Conservation (phyloP, 1,284 basidiomycete species). For the Papiliotrema terrestris region DNA sequence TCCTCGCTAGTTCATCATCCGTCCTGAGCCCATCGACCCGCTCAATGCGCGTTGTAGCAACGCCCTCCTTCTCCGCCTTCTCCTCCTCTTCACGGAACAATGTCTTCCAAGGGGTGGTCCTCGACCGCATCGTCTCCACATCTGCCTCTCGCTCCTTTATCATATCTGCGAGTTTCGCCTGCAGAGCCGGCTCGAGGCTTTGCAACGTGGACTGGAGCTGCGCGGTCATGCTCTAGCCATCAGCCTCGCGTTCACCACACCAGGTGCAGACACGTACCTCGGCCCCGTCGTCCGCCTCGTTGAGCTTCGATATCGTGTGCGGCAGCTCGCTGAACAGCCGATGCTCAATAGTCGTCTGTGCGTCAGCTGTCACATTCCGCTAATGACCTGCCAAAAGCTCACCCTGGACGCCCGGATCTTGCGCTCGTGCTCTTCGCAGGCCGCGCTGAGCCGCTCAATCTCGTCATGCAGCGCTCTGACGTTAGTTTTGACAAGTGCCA, state of each 20-base stretch:
- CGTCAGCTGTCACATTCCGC: neutral
- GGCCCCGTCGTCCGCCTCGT: slow-evolving; percentile 32
- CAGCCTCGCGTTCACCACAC: neutral
- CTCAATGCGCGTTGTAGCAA: slow-evolving; percentile 6
- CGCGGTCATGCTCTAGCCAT: slow-evolving; percentile 14
- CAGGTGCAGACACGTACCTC: slow-evolving; percentile 22
- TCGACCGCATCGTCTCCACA: slow-evolving; percentile 32
- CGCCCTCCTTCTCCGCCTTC: slow-evolving; percentile 1
- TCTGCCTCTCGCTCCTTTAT: slow-evolving; percentile 20
- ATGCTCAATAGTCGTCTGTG: slow-evolving; percentile 39
- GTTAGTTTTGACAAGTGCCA: neutral
- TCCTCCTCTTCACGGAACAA: slow-evolving; percentile 13
- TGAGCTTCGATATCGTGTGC: slow-evolving; percentile 20
- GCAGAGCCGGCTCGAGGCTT: slow-evolving; percentile 12
- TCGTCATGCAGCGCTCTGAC: slow-evolving; percentile 33
- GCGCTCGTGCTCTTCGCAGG: slow-evolving; percentile 39
- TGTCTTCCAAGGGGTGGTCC: slow-evolving; percentile 36
- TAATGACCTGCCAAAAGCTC: slow-evolving; percentile 5
- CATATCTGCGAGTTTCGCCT: slow-evolving; percentile 18
- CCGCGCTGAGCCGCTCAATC: slow-evolving; percentile 30
- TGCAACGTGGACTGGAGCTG: slow-evolving; percentile 21
- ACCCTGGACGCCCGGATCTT: slow-evolving; percentile 37
- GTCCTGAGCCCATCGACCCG: slow-evolving; percentile 6
- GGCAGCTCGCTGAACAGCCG: slow-evolving; percentile 36
- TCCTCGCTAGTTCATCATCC: slow-evolving; percentile 17